Conservation (phyloP, 208 protist species). For the Acanthamoeba sp. region DNA sequence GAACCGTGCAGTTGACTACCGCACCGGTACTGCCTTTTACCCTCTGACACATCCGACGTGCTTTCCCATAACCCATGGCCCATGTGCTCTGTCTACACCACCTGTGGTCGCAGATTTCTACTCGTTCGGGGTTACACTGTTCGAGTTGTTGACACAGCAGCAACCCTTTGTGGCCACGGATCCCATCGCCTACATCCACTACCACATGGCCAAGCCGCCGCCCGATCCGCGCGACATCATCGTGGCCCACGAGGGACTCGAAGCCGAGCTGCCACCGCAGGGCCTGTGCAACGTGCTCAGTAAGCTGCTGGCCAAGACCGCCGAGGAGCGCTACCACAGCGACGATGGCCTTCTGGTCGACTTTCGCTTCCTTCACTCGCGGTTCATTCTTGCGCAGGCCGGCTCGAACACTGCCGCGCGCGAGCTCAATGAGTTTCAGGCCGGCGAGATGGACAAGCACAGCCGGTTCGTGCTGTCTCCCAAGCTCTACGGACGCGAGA, state of each 20-base stretch:
- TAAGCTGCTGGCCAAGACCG: slow-evolving; percentile 67
- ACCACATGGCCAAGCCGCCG: slow-evolving; percentile 60
- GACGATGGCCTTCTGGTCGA: slow-evolving; percentile 32
- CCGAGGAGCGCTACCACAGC: slow-evolving; percentile 68
- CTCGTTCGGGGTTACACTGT: slow-evolving; percentile 54
- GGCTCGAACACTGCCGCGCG: neutral
- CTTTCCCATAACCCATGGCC: neutral
- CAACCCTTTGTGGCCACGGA: slow-evolving; percentile 45
- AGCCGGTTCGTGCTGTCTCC: slow-evolving; percentile 8
- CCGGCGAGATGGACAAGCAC: slow-evolving; percentile 39
- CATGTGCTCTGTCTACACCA: neutral
- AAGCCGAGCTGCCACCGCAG: slow-evolving; percentile 33
- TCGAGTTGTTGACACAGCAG: slow-evolving; percentile 62
- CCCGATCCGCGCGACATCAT: slow-evolving; percentile 30
- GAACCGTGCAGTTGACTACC: slow-evolving; percentile 53
- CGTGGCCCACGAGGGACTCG: neutral
- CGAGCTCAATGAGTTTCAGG: slow-evolving; percentile 12
- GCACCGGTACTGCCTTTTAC: neutral
- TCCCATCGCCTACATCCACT: slow-evolving; percentile 36
- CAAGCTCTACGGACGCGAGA: slow-evolving; percentile 34
- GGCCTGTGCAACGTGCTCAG: slow-evolving; percentile 15
- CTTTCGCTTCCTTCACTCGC: slow-evolving; percentile 25
- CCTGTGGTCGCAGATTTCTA: slow-evolving; percentile 31
- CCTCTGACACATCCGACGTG: neutral
- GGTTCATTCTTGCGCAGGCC: neutral